Evolutionary conservation across 2,329 filamentous ascomycete genomes (phyloP).

Genomic region (Ramularia endophylla): DNA sequence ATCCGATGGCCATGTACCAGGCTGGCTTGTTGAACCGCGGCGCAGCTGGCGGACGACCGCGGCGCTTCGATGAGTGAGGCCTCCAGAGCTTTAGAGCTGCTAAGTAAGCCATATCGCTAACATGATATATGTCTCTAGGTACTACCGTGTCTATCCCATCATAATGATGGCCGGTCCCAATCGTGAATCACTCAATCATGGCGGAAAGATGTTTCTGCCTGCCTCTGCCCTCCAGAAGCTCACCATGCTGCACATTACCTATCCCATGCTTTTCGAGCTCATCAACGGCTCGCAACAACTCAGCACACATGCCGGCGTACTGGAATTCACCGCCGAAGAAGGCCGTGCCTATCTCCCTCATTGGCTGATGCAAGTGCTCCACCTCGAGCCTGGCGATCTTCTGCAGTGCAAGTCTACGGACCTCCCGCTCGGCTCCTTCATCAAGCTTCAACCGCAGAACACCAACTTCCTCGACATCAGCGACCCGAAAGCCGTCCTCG

Average conservation of each 20-base stretch:
- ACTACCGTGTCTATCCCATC: slow-evolving; percentile 94
- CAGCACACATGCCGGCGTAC: slow-evolving; percentile 85
- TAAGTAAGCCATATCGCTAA: too few species aligned
- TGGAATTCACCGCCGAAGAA: slow-evolving; percentile 97
- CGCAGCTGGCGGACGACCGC: slow-evolving; percentile 41
- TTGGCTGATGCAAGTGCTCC: slow-evolving; percentile 94
- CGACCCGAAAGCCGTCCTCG: slow-evolving; percentile 93
- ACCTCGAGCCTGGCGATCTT: slow-evolving; percentile 86
- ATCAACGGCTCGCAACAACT: slow-evolving; percentile 76
- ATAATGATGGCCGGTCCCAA: slow-evolving; percentile 90
- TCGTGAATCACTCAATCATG: slow-evolving; percentile 84
- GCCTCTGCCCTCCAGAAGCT: slow-evolving; percentile 95
- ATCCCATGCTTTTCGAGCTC: slow-evolving; percentile 94
- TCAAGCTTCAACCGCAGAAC: slow-evolving; percentile 95
- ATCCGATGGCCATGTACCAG: slow-evolving; percentile 49
- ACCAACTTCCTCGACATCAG: slow-evolving; percentile 93
- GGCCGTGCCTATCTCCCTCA: slow-evolving; percentile 93
- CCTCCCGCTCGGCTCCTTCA: slow-evolving; percentile 79
- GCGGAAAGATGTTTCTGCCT: slow-evolving; percentile 97
- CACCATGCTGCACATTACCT: slow-evolving; percentile 90
- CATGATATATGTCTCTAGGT: slow-evolving; percentile 34
- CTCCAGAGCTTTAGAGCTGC: too few species aligned
- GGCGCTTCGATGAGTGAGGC: slow-evolving; percentile 75
- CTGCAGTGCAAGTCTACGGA: slow-evolving; percentile 94
- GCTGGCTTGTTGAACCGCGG: slow-evolving; percentile 48